Percentiles rank a stretch among this genome's conserved stretches.
phyloP scores from a whole-genome alignment of 305 asterid genomes.

The Fraxinus floribunda region DNA sequence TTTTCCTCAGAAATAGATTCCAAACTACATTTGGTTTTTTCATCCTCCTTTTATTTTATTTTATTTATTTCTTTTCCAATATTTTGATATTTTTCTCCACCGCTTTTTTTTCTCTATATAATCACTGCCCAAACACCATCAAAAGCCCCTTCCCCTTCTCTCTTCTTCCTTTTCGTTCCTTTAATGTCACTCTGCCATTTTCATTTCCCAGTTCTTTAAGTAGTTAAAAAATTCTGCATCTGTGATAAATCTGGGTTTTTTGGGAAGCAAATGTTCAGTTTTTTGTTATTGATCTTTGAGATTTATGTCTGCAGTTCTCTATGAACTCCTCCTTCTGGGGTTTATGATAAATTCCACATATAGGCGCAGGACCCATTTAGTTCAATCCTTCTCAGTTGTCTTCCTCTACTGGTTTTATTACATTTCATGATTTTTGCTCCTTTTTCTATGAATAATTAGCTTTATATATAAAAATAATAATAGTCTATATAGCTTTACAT shows the following conservation, averaged over 20 bases:
- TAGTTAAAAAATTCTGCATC: neutral
- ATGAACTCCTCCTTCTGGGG: conserved; percentile 79
- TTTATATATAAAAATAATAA: neutral
- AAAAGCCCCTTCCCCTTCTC: conserved; percentile 45
- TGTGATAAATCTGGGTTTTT: neutral
- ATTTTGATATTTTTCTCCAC: conserved; percentile 9
- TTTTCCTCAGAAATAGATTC: conserved; percentile 37
- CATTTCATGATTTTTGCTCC: conserved; percentile 61
- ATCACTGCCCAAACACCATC: conserved; percentile 28
- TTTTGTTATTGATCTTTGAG: conserved; percentile 40
- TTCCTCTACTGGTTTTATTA: conserved; percentile 95
- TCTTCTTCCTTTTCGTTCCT: conserved; percentile 13
- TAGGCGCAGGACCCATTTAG: conserved; percentile 84
- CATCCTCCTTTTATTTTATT: neutral
- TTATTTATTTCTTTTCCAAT: neutral
- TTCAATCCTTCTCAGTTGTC: conserved; percentile 94
- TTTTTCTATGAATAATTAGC: neutral
- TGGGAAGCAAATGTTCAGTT: conserved; percentile 34
- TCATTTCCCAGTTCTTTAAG: neutral
- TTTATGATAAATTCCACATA: conserved; percentile 92
- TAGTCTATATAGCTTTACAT: conserved; percentile 1
- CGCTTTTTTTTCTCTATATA: conserved; percentile 55
- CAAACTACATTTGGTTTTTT: conserved; percentile 29
- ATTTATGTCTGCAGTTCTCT: conserved; percentile 90
- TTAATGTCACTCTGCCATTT: neutral